Percentiles rank a stretch among this genome's conserved stretches.
Conservation (phyloP, 495 filamentous ascomycete species). For the Annulohypoxylon bovei region DNA sequence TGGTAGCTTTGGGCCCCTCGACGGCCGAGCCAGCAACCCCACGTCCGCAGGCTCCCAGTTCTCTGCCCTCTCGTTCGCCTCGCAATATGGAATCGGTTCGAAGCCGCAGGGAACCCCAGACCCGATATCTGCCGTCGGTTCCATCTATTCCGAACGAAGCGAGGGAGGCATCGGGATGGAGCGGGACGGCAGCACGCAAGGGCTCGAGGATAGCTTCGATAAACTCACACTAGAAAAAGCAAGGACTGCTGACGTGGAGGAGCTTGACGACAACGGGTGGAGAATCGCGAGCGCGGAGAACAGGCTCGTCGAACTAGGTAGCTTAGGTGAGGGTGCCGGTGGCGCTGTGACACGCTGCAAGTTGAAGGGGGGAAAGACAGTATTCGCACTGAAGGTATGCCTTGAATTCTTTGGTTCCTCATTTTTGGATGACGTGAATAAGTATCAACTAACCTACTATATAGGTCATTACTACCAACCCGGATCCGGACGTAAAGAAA, state of each 20-base stretch:
- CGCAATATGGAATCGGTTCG: conserved; percentile 67
- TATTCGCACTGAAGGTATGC: conserved; percentile 94
- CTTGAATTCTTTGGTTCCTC: not conserved
- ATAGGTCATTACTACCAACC: conserved; percentile 97
- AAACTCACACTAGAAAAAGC: conserved; percentile 82
- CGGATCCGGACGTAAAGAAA: conserved; percentile 96
- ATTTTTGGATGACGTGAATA: not conserved
- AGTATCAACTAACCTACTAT: conserved; percentile 42
- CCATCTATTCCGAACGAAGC: conserved; percentile 77
- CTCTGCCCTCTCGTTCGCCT: conserved; percentile 78
- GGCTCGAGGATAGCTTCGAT: conserved; percentile 72
- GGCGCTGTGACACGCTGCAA: conserved; percentile 93
- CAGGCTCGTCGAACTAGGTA: conserved; percentile 86
- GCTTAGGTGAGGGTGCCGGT: conserved; percentile 92
- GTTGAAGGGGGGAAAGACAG: conserved; percentile 87
- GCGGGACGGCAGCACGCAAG: conserved; percentile 73
- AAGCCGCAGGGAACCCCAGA: conserved; percentile 76
- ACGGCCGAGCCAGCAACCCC: conserved; percentile 77
- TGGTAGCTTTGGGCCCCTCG: conserved; percentile 77
- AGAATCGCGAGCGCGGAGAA: conserved; percentile 88
- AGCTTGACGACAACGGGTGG: conserved; percentile 95
- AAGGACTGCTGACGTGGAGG: conserved; percentile 84
- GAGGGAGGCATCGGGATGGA: conserved; percentile 75
- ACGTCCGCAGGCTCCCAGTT: conserved; percentile 85
- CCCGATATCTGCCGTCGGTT: conserved; percentile 86